A percentile compares a stretch with the other conserved stretches of the same genome.
These are phyloP conservation scores for Lecanoromycetidae sp. DNA, from an alignment of 2,329 filamentous ascomycete species.

Conservation along the genomic window DNA sequence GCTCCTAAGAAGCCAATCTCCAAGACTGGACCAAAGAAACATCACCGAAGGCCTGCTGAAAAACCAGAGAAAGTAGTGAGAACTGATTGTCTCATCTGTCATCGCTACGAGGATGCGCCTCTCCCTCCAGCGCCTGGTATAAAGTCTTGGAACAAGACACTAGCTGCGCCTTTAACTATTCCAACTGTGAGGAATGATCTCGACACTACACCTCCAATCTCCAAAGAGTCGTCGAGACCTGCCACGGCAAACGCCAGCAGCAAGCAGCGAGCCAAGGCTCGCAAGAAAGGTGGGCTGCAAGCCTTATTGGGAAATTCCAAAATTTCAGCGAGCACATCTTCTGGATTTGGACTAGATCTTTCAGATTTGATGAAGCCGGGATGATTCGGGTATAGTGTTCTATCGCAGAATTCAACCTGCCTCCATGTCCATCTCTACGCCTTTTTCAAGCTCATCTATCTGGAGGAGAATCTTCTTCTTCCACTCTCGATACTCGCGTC, in stretches of 20 bases:
- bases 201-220: not conserved
- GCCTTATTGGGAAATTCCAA: conserved; percentile 44
- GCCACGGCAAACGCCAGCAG: conserved; percentile 43
- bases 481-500: conserved; percentile 33
- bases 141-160: not conserved
- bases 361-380: conserved; percentile 15
- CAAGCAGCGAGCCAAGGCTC: conserved; percentile 53
- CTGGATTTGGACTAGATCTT: conserved; percentile 11
- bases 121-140: not conserved
- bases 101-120: conserved; percentile 2
- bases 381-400: not conserved
- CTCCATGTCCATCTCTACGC: conserved; percentile 3
- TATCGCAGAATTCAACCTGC: not conserved
- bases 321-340: not conserved
- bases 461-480: conserved; percentile 31
- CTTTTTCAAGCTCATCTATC: conserved; percentile 26
- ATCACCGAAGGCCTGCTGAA: not conserved
- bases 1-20: not conserved
- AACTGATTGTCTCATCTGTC: conserved; percentile 7
- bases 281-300: conserved; percentile 51
- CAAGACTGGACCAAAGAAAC: not conserved
- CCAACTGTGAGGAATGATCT: too few relatives aligned
- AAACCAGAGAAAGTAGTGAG: not conserved
- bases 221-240: conserved; percentile 15
- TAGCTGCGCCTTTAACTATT: not conserved